A percentile compares a stretch with the other conserved stretches of the same genome.
Evolutionary conservation across 805 yeast genomes (phyloP).

Genomic region (Ogataea degrootiae): DNA sequence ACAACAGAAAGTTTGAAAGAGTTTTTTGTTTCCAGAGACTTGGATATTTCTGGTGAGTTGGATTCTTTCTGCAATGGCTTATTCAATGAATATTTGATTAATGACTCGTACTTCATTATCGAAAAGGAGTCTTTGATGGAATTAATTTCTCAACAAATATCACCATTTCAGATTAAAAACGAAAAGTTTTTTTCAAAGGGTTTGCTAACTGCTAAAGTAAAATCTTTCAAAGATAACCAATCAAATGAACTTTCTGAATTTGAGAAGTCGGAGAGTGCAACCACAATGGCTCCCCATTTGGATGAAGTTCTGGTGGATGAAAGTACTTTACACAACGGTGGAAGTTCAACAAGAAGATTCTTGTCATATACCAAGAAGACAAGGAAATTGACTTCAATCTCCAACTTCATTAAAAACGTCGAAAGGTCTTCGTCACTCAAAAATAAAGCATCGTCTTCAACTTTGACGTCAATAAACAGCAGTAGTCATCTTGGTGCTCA

Average conservation of each 20-base stretch:
- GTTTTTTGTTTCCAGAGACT: conserved; percentile 44
- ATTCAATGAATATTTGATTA: conserved; percentile 64
- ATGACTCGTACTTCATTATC: conserved; percentile 60
- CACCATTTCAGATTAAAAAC: conserved; percentile 38
- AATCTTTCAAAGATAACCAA: conserved; percentile 19
- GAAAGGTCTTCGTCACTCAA: conserved; percentile 38
- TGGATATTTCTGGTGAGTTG: conserved; percentile 45
- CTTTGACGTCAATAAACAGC: background rate
- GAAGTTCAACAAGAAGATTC: conserved; percentile 4
- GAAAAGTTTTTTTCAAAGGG: conserved; percentile 34
- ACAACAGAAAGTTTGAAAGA: conserved; percentile 64
- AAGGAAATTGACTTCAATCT: conserved; percentile 23
- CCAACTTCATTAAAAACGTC: conserved; percentile 48
- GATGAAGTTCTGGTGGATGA: no score
- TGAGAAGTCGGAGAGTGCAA: background rate
- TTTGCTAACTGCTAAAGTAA: conserved; percentile 27
- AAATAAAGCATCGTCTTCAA: conserved; percentile 20
- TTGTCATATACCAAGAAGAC: conserved; percentile 16
- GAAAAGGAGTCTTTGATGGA: conserved; percentile 69
- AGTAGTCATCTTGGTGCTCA: background rate
- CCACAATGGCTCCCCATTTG: no score
- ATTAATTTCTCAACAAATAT: conserved; percentile 40
- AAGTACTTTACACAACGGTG: background rate
- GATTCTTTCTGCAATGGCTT: conserved; percentile 73
- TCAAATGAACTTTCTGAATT: conserved; percentile 9